Base-by-base conservation (phyloP, 768 basidiomycete species). In the Lenzites betulinus region DNA sequence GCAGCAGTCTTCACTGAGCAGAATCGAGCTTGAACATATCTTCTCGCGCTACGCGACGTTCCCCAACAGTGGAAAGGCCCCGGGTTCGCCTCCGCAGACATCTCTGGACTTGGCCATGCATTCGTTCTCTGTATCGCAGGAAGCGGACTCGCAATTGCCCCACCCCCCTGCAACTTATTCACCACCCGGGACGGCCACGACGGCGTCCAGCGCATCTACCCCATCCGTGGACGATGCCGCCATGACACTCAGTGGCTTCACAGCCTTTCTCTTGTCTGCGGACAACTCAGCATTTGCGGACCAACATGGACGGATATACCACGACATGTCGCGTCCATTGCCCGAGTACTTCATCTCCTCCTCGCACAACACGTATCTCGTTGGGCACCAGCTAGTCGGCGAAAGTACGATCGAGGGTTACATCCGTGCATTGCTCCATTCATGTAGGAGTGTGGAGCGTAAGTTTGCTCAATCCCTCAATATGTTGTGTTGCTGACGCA, bases 401-500 rank as follows among this genome's bases (percentile, higher is more conserved):
- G 85, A 88, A 30, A 93, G 91, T 62, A 95, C 95, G 0, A 85
- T 93, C 26, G 95, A 97, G 69, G 86, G 96, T 0, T 98, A 98
- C 71, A 94, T 98, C 57, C 81, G 96, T 0, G 95, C 95, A 1
- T 76, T 98, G 41, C 78, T 97, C 42, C 91, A 90, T 51, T 85
- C 92, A 36, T 96, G 95, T 71, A 83, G 95, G n/a, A 93, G 91
- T 57, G 95, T 98, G 28, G 95, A 98, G 74, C 73, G 95, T 95
- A 66, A 64, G 90, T 81, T 1, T 13, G 7, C 5, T 8, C 2
- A 6, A 23, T 41, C 48, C 50, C 30, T 46, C 35, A 46, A 43
- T 43, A 6, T 26, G 38, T 46, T 53, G 22, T 36, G 26, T n/a
- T 20, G 51, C 51, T 62, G 9, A 57, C 26, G 2, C 16, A n/a